A percentile compares a stretch with the other conserved stretches of the same genome.
phyloP scores from a whole-genome alignment of 768 basidiomycete species.

The Trametes coccinea region DNA sequence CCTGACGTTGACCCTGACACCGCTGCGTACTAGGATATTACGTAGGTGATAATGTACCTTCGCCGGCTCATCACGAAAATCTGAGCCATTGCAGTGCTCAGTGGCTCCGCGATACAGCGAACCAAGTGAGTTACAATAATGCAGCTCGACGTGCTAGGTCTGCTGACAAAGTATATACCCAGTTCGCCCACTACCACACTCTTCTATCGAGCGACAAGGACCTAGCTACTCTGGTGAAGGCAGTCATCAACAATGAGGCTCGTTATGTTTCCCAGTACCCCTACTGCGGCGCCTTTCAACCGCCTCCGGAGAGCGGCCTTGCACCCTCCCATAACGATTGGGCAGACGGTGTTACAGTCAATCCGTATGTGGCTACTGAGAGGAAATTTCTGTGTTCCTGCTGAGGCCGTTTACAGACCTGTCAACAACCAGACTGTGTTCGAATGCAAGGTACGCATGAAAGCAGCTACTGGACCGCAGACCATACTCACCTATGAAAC shows the following conservation, averaged over 20 bases:
- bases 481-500: not conserved
- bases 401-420: slow-evolving; percentile 43
- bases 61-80: too few relatives aligned
- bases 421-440: slow-evolving; percentile 71
- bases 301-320: slow-evolving; percentile 73
- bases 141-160: not conserved
- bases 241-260: slow-evolving; percentile 81
- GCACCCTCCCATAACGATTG: slow-evolving; percentile 64
- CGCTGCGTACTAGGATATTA: slow-evolving; percentile 55
- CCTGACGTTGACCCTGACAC: not conserved
- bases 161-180: not conserved
- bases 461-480: not conserved
- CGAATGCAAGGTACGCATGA: slow-evolving; percentile 68
- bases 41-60: slow-evolving; percentile 44
- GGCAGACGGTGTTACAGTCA: slow-evolving; percentile 69
- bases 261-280: slow-evolving; percentile 71
- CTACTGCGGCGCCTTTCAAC: slow-evolving; percentile 82
- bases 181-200: slow-evolving; percentile 72
- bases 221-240: slow-evolving; percentile 67
- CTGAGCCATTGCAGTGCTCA: slow-evolving; percentile 54
- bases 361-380: slow-evolving; percentile 53
- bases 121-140: slow-evolving; percentile 50
- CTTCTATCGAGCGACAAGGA: slow-evolving; percentile 58
- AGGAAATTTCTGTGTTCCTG: not conserved
- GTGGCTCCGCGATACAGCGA: slow-evolving; percentile 82